These are phyloP conservation scores for Silene latifolia DNA, from an alignment of 148 eudicot species.

Conservation along the genomic window DNA sequence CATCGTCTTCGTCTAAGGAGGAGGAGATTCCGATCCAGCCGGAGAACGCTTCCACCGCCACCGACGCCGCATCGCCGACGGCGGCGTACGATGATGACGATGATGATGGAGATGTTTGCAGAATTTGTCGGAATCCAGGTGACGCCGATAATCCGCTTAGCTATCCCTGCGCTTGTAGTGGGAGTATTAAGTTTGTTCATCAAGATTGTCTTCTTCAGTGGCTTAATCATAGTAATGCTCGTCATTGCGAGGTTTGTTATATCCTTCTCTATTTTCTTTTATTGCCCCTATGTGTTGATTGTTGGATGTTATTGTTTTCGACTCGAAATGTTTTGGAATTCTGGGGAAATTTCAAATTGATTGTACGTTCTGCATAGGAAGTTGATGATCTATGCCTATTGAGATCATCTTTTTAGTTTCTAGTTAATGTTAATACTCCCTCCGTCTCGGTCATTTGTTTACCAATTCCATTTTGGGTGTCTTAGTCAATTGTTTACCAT, in stretches of 20 bases:
- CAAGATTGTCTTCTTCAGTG: conserved; percentile 95
- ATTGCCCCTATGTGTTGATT: neutral
- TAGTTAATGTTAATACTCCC: too few relatives aligned
- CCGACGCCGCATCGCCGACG: neutral
- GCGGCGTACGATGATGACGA: conserved; percentile 56
- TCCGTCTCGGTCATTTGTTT: too few relatives aligned
- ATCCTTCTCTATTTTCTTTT: too few relatives aligned
- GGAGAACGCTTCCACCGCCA: too few relatives aligned
- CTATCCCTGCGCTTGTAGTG: conserved; percentile 93
- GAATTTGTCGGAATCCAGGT: conserved; percentile 88
- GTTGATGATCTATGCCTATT: neutral
- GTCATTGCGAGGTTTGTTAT: conserved; percentile 78
- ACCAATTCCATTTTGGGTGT: too few relatives aligned
- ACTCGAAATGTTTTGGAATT: neutral
- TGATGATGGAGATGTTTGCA: conserved; percentile 73
- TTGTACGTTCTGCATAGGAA: neutral
- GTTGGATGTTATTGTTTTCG: neutral
- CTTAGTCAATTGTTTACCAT: too few relatives aligned
- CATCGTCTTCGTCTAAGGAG: too few relatives aligned
- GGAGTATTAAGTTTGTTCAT: conserved; percentile 89
- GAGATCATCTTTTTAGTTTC: neutral
- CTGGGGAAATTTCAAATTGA: too few relatives aligned
- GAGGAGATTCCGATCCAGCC: too few relatives aligned
- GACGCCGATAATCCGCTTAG: conserved; percentile 73
- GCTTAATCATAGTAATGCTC: conserved; percentile 97